phyloP scores from a whole-genome alignment of 805 yeast genomes.

The Jamesozyma piceae region DNA sequence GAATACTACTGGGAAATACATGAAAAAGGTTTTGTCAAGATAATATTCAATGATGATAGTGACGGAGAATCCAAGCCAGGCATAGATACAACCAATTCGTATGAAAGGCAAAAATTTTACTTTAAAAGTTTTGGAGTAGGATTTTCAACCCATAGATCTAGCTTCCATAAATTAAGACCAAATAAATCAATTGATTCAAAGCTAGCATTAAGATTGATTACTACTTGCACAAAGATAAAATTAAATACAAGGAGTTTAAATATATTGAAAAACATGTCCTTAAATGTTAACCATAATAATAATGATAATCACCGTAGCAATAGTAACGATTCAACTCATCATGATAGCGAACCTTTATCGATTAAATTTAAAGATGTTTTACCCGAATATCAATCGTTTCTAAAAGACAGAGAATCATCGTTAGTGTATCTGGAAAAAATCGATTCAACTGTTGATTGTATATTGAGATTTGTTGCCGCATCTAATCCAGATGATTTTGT shows the following conservation, averaged over 20 bases:
- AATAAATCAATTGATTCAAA: constrained; percentile 13
- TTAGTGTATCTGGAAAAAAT: constrained; percentile 17
- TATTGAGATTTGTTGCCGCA: constrained; percentile 39
- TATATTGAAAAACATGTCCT: constrained; percentile 23
- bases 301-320: neutral
- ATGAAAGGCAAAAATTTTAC: constrained; percentile 13
- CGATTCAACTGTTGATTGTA: constrained; percentile 33
- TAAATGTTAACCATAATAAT: neutral
- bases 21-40: constrained; percentile 9
- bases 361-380: constrained; percentile 8
- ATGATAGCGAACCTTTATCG: no score
- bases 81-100: constrained; percentile 5
- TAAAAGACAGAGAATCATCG: constrained; percentile 11
- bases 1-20: constrained; percentile 31
- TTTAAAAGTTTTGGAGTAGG: constrained; percentile 25
- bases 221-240: constrained; percentile 22
- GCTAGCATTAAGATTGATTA: constrained; percentile 18
- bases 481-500: constrained; percentile 37
- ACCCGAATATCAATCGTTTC: constrained; percentile 13
- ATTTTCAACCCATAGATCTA: constrained; percentile 26
- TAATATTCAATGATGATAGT: constrained; percentile 14
- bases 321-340: no score
- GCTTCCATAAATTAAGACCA: constrained; percentile 31
- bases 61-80: neutral
- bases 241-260: constrained; percentile 24